phyloP scores from a whole-genome alignment of 2,329 filamentous ascomycete genomes.

The Colletotrichum horii region DNA sequence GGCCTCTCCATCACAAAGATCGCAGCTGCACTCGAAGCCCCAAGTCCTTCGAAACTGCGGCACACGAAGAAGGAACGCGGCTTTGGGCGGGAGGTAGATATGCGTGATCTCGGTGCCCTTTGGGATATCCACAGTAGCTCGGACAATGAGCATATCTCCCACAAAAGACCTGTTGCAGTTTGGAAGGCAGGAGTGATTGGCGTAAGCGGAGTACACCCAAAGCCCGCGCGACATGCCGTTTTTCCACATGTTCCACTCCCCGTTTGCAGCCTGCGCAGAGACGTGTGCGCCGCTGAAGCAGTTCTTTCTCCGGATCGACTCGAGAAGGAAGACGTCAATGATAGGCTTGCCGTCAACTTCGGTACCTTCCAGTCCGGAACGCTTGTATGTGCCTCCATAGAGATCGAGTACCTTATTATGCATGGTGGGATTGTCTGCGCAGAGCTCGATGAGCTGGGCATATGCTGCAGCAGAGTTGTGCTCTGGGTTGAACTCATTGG shows the following conservation, averaged over 20 bases:
- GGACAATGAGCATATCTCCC: conserved; percentile 35
- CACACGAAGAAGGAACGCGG: conserved; percentile 28
- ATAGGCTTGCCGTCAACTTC: conserved; percentile 38
- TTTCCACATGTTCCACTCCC: conserved; percentile 25
- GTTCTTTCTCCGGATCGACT: conserved; percentile 45
- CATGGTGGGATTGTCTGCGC: conserved; percentile 43
- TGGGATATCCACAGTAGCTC: conserved; percentile 40
- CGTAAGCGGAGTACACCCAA: conserved; percentile 38
- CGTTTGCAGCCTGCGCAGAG: conserved; percentile 32
- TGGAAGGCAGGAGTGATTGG: conserved; percentile 41
- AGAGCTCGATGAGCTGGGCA: conserved; percentile 42
- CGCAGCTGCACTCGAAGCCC: conserved; percentile 46
- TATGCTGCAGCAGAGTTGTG: conserved; percentile 48
- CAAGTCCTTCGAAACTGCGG: conserved; percentile 34
- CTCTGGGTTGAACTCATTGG: conserved; percentile 45
- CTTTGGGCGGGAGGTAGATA: conserved; percentile 40
- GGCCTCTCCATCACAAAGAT: conserved; percentile 38
- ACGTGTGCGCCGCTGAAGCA: conserved; percentile 41
- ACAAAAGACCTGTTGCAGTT: conserved; percentile 38
- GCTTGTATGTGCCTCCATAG: conserved; percentile 37
- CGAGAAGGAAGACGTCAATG: conserved; percentile 43
- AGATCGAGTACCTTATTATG: conserved; percentile 37
- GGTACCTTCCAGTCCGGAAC: conserved; percentile 32
- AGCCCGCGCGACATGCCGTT: conserved; percentile 31
- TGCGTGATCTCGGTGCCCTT: conserved; percentile 43